A percentile compares a stretch with the other conserved stretches of the same genome.
Evolutionary conservation across 2,329 filamentous ascomycete genomes (phyloP).

Genomic region (Magnaporthiopsis rhizophila): DNA sequence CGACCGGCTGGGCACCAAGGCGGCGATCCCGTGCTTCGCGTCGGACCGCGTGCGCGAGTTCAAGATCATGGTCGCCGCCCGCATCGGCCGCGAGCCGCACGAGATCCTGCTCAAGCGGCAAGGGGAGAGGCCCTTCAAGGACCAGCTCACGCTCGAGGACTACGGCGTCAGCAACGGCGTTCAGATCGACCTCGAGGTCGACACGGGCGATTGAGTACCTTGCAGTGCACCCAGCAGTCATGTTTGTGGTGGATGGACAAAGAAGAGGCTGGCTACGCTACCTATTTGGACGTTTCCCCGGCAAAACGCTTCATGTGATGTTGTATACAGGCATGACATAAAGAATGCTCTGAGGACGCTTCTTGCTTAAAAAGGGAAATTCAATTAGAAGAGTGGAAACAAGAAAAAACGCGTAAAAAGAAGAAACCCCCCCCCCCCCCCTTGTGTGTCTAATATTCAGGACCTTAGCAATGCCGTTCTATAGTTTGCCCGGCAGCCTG

Average conservation of each 20-base stretch:
- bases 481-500: not conserved
- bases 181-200: constrained; percentile 54
- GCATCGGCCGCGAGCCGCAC: constrained; percentile 80
- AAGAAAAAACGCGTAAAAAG: not conserved
- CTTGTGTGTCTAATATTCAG: not conserved
- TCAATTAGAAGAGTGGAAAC: not conserved
- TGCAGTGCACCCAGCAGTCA: too few species aligned
- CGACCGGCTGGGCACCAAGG: constrained; percentile 92
- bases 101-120: constrained; percentile 91
- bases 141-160: constrained; percentile 77
- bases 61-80: constrained; percentile 84
- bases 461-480: not conserved
- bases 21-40: constrained; percentile 80
- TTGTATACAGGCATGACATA: not conserved
- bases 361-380: not conserved
- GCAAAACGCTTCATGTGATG: not conserved
- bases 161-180: constrained; percentile 94
- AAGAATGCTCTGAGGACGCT: not conserved
- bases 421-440: not conserved
- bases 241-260: not conserved
- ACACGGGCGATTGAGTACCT: constrained; percentile 47
- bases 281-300: not conserved
- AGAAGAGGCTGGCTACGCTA: not conserved
- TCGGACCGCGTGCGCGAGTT: constrained; percentile 79
- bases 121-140: constrained; percentile 89